These are phyloP conservation scores for Cryphonectria naterciae DNA, from an alignment of 2,329 filamentous ascomycete species.

Conservation along the genomic window DNA sequence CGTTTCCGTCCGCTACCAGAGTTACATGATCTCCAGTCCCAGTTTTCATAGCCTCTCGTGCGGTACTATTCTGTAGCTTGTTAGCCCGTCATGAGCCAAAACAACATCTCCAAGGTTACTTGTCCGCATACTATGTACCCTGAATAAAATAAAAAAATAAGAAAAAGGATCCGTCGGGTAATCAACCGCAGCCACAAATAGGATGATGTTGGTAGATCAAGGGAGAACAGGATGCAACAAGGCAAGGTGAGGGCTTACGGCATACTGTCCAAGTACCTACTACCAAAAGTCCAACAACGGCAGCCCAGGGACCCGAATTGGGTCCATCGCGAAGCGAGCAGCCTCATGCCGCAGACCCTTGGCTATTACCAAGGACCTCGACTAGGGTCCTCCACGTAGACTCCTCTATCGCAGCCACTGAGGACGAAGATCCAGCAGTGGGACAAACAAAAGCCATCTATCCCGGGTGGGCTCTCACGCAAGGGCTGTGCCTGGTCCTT, in stretches of 20 bases:
- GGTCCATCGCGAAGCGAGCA: background rate
- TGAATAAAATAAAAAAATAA: background rate
- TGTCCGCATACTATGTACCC: background rate
- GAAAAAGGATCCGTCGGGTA: background rate
- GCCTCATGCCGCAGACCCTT: background rate
- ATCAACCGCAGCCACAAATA: background rate
- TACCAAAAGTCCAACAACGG: background rate
- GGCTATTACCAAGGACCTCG: background rate
- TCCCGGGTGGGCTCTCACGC: constrained; percentile 15
- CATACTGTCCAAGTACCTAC: background rate
- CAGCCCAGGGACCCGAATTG: background rate
- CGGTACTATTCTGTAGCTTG: background rate
- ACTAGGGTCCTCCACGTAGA: background rate
- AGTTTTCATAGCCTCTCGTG: background rate
- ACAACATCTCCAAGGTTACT: background rate
- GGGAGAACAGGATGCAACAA: background rate
- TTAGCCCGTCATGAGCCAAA: background rate
- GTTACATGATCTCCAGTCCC: background rate
- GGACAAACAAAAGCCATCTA: constrained; percentile 19
- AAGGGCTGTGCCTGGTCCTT: constrained; percentile 13
- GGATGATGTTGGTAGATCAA: background rate
- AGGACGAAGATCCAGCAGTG: constrained; percentile 15
- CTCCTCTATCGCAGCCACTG: constrained; percentile 11
- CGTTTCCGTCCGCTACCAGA: background rate
- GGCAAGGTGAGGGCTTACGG: background rate